Evolutionary conservation across 75 land plant genomes (phyloP), one percentile per base, ranked within the genome.

Genomic region (Sequoiadendron giganteum): DNA sequence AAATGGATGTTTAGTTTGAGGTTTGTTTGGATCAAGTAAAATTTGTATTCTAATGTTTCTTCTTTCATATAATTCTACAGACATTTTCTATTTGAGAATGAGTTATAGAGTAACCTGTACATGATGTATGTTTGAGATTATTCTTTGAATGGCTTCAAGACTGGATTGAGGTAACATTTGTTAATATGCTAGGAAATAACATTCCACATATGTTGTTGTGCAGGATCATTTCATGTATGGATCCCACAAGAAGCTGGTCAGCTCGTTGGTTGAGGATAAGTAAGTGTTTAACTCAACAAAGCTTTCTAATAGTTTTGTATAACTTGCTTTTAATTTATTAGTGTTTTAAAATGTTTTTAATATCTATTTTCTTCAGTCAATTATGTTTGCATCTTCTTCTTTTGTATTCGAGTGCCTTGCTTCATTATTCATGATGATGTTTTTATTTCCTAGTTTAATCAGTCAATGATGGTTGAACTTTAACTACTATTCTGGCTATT

Each of bases 201-300:
- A 47, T 82, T 21, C 32, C 42, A 45, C 48, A 13, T 28, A 9
- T 82, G 48, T 82, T 80, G 73, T 28, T 86, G 52, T 84, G 56
- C 90, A 97, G 99, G 93, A 92, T 98, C n/a, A 98, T 98, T 45
- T 93, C 99, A 48, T 94, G 94, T 47, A 95, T 97, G 98, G 97
- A 98, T 82, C 99, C 99, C 52, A 89, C 91, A 21, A 95, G 96
- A 88, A 98, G 99, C 85, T 98, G 99, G 99, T 96, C 99, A 89
- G 99, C 99, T 88, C 94, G 97, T 15, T 97, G 99, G 99, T 83
- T 97, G 85, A 91, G 97, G 88, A 95, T 98, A 88, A 95, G 99
- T 98, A 92, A 40, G 92, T 25, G 47, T 86, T 65, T 10, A 55
- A 47, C 77, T 83, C 72, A 6, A 34, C n/a, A 82, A 42, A 9